phyloP scores from a whole-genome alignment of 2,329 filamentous ascomycete genomes.

The Monilinia laxa region DNA sequence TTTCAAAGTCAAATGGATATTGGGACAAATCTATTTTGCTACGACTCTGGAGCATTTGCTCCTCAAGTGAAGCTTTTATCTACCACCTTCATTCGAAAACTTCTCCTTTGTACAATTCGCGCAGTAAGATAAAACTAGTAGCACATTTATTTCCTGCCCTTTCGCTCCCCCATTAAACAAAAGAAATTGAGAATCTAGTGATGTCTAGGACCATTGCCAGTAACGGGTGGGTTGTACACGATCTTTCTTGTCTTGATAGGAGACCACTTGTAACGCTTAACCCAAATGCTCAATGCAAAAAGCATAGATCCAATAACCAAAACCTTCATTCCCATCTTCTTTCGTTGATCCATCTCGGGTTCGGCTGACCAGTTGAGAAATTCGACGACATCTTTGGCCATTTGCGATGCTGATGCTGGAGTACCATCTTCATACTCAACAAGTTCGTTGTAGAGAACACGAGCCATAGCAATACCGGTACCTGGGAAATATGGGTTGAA shows the following conservation, averaged over 20 bases:
- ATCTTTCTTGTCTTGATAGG: slow-evolving; percentile 95
- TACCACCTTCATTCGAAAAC: slow-evolving; percentile 21
- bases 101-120: slow-evolving; percentile 37
- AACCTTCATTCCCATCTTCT: slow-evolving; percentile 99
- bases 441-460: slow-evolving; percentile 94
- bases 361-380: slow-evolving; percentile 99
- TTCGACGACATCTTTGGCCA: slow-evolving; percentile 99
- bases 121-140: slow-evolving; percentile 40
- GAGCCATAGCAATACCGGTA: slow-evolving; percentile 97
- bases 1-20: slow-evolving; percentile 27
- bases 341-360: slow-evolving; percentile 98
- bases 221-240: slow-evolving; percentile 71
- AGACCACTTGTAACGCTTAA: slow-evolving; percentile 99
- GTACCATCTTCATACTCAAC: slow-evolving; percentile 98
- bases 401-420: slow-evolving; percentile 91
- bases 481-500: slow-evolving; percentile 99
- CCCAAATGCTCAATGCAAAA: slow-evolving; percentile 88
- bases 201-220: slow-evolving; percentile 21
- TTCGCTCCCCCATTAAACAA: slow-evolving; percentile 27
- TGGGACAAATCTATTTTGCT: slow-evolving; percentile 39
- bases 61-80: slow-evolving; percentile 33
- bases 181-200: slow-evolving; percentile 36
- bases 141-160: slow-evolving; percentile 36
- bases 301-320: slow-evolving; percentile 75
- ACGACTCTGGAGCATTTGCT: slow-evolving; percentile 25